Evolutionary conservation across 1,139 yeast species (phyloP), one percentile per base, ranked within the genome.

Genomic region (Debaryomyces nepalensis): DNA sequence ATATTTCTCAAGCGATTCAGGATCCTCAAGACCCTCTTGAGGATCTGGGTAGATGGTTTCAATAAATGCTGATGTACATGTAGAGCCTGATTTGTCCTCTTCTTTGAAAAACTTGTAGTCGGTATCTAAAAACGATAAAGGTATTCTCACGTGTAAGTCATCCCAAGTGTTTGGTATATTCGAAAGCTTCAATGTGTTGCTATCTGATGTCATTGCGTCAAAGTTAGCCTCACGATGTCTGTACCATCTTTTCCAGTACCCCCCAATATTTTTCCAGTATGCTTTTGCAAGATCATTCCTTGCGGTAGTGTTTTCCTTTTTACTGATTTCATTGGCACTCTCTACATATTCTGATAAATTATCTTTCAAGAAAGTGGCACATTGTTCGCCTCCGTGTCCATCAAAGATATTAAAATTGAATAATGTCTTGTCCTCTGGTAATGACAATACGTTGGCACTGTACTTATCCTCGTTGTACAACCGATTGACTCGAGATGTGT

Each of bases 321-420:
- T 42, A 3, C 54, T 50, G 38, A 59, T 46, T 10, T 38, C 47
- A 30, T 49, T 43, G 12, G 70, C 67, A 5, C 54, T 55, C 54
- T 86, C 96, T 22, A 90, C 77, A 42, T 71, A 75, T 38, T 63
- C 55, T 24, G 84, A 78, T 33, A 89, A 70, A 43, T 80, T 70
- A 7, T 70, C 64, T 23, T 74, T 68, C 22, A 91, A 68, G 53
- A 74, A 86, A 20, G 68, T 73, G 32, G 90, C 75, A 55, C 96
- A 88, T 47, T 84, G 81, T 26, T 72, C 75, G 12, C 97, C 96
- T 4, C 98, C 98, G 62, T 93, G 99, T 2, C 98, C 99, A 63
- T 93, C 99, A 62, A 85, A 90, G 2, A 93, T 77, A 37, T 81
- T 79, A 59, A 87, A 82, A 54, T 81, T 81, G 64, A 89, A 84